Base-by-base conservation (phyloP, 2,329 filamentous ascomycete species). In the Trichoderma cornu-damae region DNA sequence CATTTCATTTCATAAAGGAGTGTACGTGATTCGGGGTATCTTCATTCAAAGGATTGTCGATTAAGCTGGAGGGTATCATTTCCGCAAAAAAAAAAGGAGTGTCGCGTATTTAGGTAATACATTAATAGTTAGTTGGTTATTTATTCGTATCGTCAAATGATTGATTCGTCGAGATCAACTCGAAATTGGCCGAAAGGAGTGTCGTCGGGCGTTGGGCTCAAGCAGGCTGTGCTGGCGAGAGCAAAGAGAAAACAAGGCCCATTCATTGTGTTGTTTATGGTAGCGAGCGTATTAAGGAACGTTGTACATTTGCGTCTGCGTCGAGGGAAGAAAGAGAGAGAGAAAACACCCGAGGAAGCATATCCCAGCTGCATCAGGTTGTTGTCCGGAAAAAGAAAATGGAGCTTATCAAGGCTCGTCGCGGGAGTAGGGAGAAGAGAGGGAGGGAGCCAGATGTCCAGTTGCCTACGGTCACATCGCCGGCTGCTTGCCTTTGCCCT, bases 211-310 rank as follows among this genome's bases (percentile, higher is more conserved):
- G 51, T 58, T 57, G 34, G 30, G 32, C 46, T 51, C 43, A 42
- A 46, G 16, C 52, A 59, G 59, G 28, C 58, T 49, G 14, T 20
- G 57, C 57, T 53, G 52, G 37, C 58, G 22, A 26, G 51, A 55
- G 51, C 32, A 12, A 47, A 28, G 12, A 14, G 49, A 26, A 40
- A 47, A 28, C 49, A 58, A 46, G 38, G 56, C 56, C 56, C 37
- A 20, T 52, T 26, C 16, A 32, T 46, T 37, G 44, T 28, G 18
- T 12, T 43, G 38, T 56, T 40, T 37, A 51, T 62, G 60, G 63
- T 70, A 69, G 69, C 70, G 68, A 72, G 66, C 62, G 69, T 70
- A 58, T 60, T 46, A 72, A 71, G 67, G 69, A 72, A 63, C 67
- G 70, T 68, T 66, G 63, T 71, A 72, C 70, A 71, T 69, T 66